Evolutionary conservation across 257 asterid genomes (phyloP).

Genomic region (Gardenia jasminoides): DNA sequence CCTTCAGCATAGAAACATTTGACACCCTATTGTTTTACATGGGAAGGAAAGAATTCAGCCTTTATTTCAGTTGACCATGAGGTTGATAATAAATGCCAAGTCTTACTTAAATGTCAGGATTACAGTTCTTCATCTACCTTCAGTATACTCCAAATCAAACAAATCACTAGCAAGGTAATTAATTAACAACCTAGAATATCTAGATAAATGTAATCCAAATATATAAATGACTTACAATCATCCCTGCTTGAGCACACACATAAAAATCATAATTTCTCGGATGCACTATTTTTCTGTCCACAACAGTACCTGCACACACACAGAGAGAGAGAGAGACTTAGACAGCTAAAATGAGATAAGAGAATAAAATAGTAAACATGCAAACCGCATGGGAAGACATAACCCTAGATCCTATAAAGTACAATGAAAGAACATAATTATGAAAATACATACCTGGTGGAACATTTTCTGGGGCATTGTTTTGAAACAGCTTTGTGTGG

Average conservation of each 20-base stretch:
- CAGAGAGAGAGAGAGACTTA: slow-evolving; percentile 7
- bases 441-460: slow-evolving; percentile 61
- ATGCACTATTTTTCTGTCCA: slow-evolving; percentile 74
- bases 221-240: slow-evolving; percentile 54
- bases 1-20: background rate
- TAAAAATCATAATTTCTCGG: slow-evolving; percentile 79
- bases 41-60: background rate
- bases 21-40: too few species aligned
- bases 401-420: slow-evolving; percentile 1
- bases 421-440: slow-evolving; percentile 5
- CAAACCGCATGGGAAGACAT: background rate
- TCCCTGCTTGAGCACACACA: slow-evolving; percentile 88
- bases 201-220: background rate
- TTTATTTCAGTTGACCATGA: background rate
- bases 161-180: background rate
- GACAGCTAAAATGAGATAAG: background rate
- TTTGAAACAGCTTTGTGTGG: slow-evolving; percentile 78
- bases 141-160: slow-evolving; percentile 3
- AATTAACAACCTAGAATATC: background rate
- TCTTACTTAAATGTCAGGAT: background rate
- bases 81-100: background rate
- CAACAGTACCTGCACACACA: slow-evolving; percentile 69
- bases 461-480: slow-evolving; percentile 64
- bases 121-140: background rate
- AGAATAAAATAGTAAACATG: slow-evolving; percentile 4